phyloP scores from a whole-genome alignment of 192 early-diverging fungal species.

The Pilaira anomala region DNA sequence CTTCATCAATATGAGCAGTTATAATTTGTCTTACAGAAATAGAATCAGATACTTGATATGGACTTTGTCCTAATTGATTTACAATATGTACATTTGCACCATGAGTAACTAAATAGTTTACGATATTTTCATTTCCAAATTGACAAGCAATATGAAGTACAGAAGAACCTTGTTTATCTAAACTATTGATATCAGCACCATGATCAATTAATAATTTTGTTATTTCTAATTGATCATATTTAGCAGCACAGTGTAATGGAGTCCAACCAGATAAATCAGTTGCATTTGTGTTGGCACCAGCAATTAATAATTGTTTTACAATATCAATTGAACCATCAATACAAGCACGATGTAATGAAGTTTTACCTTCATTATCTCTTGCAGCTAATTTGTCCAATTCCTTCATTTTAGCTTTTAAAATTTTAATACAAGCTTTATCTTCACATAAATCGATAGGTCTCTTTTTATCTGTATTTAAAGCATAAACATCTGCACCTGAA shows the following conservation, averaged over 20 bases:
- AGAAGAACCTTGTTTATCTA: constrained; percentile 58
- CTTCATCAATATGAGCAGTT: constrained; percentile 22
- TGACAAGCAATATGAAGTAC: constrained; percentile 67
- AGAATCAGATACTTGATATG: constrained; percentile 46
- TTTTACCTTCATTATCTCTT: constrained; percentile 46
- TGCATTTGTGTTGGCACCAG: constrained; percentile 66
- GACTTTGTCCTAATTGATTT: constrained; percentile 52
- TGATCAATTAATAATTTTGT: constrained; percentile 47
- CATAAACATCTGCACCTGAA: constrained; percentile 56
- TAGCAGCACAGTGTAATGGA: constrained; percentile 54
- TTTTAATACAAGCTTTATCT: constrained; percentile 41
- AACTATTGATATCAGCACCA: constrained; percentile 57
- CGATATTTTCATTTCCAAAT: constrained; percentile 48
- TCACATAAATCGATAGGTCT: constrained; percentile 45
- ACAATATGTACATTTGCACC: constrained; percentile 45
- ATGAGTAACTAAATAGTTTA: constrained; percentile 42
- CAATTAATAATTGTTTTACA: constrained; percentile 45
- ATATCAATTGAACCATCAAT: constrained; percentile 49
- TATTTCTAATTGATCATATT: constrained; percentile 43
- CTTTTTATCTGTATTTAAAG: constrained; percentile 43
- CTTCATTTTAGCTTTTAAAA: constrained; percentile 34
- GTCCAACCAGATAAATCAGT: constrained; percentile 67
- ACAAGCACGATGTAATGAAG: constrained; percentile 48
- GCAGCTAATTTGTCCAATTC: constrained; percentile 37
- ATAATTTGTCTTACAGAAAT: constrained; percentile 17